Conservation (phyloP, 139 green algal genomes). For the Yamagishiella unicocca region DNA sequence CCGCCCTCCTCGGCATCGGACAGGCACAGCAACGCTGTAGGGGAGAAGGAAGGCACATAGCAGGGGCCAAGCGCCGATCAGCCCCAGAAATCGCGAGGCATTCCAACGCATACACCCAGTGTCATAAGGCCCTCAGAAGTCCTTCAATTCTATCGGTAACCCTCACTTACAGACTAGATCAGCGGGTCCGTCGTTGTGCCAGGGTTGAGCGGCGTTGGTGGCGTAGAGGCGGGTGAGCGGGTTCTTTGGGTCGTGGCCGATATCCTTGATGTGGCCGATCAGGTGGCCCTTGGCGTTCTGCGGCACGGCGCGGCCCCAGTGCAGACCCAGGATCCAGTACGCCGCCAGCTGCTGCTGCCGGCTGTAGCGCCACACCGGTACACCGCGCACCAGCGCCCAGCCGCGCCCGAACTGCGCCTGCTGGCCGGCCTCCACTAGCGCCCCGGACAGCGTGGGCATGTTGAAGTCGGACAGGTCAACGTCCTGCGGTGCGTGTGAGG, state of each 20-base stretch:
- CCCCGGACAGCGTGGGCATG: conserved; percentile 66
- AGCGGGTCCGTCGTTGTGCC: conserved; percentile 68
- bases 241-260: conserved; percentile 66
- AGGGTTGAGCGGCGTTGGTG: conserved; percentile 74
- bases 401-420: conserved; percentile 67
- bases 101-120: too few relatives aligned
- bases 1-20: conserved; percentile 61
- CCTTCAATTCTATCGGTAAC: too few relatives aligned
- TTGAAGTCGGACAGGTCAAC: conserved; percentile 60
- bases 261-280: conserved; percentile 78
- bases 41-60: too few relatives aligned
- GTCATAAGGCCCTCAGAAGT: too few relatives aligned
- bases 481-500: conserved; percentile 44
- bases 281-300: conserved; percentile 81
- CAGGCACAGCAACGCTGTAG: conserved; percentile 66
- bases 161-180: conserved; percentile 69
- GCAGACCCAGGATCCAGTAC: conserved; percentile 66
- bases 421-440: conserved; percentile 48
- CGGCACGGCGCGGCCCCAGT: conserved; percentile 61
- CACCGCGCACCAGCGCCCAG: conserved; percentile 71
- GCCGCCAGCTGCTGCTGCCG: conserved; percentile 62
- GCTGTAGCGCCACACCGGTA: conserved; percentile 66
- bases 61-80: too few relatives aligned
- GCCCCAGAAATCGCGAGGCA: too few relatives aligned
- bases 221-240: conserved; percentile 71